Evolutionary conservation across 2,329 filamentous ascomycete species (phyloP).

Genomic region (Thermothelomyces thermophilus): DNA sequence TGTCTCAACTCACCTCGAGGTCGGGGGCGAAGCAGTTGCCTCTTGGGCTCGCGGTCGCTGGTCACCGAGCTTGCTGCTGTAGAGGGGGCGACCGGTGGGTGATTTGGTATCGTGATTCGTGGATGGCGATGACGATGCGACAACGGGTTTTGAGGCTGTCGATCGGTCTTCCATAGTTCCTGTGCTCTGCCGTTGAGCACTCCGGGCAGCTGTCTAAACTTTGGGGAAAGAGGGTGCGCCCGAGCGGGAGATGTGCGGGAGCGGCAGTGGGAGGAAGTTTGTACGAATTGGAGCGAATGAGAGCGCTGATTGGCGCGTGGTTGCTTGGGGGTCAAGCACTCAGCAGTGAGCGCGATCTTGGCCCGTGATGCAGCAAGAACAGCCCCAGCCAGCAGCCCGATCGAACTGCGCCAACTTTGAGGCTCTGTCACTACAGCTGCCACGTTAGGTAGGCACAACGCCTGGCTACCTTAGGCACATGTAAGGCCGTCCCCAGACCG

Average conservation of each 20-base stretch:
- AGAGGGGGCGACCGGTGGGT: conserved; percentile 24
- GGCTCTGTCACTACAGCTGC: conserved; percentile 9
- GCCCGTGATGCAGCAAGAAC: conserved; percentile 1
- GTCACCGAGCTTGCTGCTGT: conserved; percentile 31
- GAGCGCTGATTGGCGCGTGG: conserved; percentile 19
- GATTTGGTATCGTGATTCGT: conserved; percentile 23
- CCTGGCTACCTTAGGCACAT: background rate
- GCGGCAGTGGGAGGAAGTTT: conserved; percentile 24
- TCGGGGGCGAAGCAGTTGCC: conserved; percentile 23
- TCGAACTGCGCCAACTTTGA: background rate
- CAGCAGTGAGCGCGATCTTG: background rate
- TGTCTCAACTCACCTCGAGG: conserved; percentile 31
- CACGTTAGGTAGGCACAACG: background rate
- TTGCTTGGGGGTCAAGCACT: conserved; percentile 10
- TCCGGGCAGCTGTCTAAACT: conserved; percentile 23
- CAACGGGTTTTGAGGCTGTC: conserved; percentile 23
- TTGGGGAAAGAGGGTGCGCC: conserved; percentile 25
- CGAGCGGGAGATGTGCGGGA: conserved; percentile 25
- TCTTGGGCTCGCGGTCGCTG: conserved; percentile 24
- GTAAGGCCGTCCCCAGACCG: background rate
- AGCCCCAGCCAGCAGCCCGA: conserved; percentile 8
- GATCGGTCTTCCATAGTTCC: conserved; percentile 28
- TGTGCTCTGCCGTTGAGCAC: conserved; percentile 18
- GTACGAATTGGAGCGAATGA: conserved; percentile 25
- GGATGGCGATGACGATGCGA: conserved; percentile 21